phyloP scores from a whole-genome alignment of 2,329 filamentous ascomycete genomes.

The Botrytis squamosa region DNA sequence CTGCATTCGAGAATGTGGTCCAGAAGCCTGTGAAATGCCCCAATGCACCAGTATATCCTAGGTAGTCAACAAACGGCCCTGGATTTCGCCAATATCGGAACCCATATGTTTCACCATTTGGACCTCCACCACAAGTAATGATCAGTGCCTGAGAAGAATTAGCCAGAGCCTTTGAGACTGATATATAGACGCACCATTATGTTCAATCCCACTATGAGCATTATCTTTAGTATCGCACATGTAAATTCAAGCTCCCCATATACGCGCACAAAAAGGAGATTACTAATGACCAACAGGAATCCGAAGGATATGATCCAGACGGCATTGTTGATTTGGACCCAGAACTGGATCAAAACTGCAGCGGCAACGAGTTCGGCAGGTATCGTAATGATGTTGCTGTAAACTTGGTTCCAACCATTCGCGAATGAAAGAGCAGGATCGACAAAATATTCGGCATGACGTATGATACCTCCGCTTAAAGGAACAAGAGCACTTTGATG shows the following conservation, averaged over 20 bases:
- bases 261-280: conserved; percentile 41
- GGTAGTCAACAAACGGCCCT: conserved; percentile 65
- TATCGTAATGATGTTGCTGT: conserved; percentile 36
- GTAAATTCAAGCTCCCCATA: conserved; percentile 54
- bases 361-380: conserved; percentile 60
- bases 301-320: conserved; percentile 45
- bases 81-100: conserved; percentile 53
- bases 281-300: conserved; percentile 40
- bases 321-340: conserved; percentile 56
- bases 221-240: conserved; percentile 55
- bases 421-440: conserved; percentile 40
- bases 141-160: conserved; percentile 35
- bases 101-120: conserved; percentile 57
- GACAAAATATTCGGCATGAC: conserved; percentile 40
- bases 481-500: conserved; percentile 34
- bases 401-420: conserved; percentile 39
- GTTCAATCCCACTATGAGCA: conserved; percentile 61
- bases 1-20: conserved; percentile 47
- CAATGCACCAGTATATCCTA: conserved; percentile 52
- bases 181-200: conserved; percentile 43
- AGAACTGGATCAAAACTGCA: conserved; percentile 61
- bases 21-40: conserved; percentile 57
- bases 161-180: too few relatives aligned
- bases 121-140: conserved; percentile 54
- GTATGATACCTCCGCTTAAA: conserved; percentile 41